Evolutionary conservation across 805 yeast genomes (phyloP), one percentile per base, ranked within the genome.

Genomic region (Suhomyces sp.): DNA sequence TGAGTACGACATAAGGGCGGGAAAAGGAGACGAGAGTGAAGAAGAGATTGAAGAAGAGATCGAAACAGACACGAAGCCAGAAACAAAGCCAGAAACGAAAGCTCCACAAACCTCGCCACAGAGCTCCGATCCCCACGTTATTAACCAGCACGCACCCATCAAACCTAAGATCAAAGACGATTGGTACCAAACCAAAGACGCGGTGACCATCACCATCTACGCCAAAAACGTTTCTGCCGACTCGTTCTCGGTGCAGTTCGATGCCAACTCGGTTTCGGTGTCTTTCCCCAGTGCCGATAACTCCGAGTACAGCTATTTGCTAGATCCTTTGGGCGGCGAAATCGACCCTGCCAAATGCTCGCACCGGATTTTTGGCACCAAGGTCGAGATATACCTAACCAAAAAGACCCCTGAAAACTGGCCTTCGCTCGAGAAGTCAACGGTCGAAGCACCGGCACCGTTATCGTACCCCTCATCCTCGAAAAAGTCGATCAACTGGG

Each of bases 401-500:
- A 91, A 91, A 64, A 65, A 62, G 8, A 59, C 59, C 0, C 54
- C 65, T 0, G 54, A 57, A 5, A 78, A 81, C 49, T 88, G 96
- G 96, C 71, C 76, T 29, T 57, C 75, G 1, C 69, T 87, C 10
- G 83, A 81, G 56, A 66, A 66, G 5, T 51, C 68, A 3, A 50
- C 61, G 2, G 29, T 58, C 7, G 45, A 56, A 1, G 49, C 53
- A 1, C 35, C 58, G 5, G 33, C 63, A 6, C 35, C 61, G 10
- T 57, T 62, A 35, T 47, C 72, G 7, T 86, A 87, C 59, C 93
- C 94, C 10, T 63, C 85, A 1, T 83, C 94, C 0, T 81, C 92
- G 0, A 79, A 79, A 47, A 83, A 80, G 54, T 73, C 79, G 6
- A 73, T 78, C 19, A 86, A 91, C 64, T 90, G 97, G 97, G 80